Conservation (phyloP, 2,329 filamentous ascomycete genomes). For the Phoma sp. region DNA sequence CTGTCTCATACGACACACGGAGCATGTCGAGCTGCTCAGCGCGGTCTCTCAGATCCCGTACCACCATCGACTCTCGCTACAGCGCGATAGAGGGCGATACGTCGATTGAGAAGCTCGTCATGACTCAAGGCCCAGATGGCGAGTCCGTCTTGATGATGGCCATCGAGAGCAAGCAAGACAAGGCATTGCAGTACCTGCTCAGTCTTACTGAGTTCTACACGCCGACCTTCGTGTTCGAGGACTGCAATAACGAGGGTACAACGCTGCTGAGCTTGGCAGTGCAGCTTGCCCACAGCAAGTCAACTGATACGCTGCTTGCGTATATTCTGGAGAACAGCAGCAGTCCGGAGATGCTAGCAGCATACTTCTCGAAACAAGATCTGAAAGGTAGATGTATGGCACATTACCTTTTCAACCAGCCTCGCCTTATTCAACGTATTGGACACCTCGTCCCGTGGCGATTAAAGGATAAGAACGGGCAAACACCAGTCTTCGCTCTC, state of each 20-base stretch:
- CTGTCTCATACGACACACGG: conserved; percentile 86
- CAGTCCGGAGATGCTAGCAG: conserved; percentile 63
- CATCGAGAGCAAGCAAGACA: conserved; percentile 67
- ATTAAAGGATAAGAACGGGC: conserved; percentile 92
- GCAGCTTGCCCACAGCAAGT: conserved; percentile 77
- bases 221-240: conserved; percentile 73
- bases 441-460: conserved; percentile 85
- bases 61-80: conserved; percentile 69
- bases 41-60: conserved; percentile 80
- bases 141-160: conserved; percentile 77
- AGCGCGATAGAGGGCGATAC: conserved; percentile 85
- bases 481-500: conserved; percentile 95
- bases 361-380: conserved; percentile 80
- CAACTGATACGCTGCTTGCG: conserved; percentile 78
- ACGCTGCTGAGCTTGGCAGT: conserved; percentile 90
- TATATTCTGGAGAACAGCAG: conserved; percentile 67
- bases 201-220: conserved; percentile 80
- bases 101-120: conserved; percentile 78
- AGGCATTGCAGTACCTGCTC: conserved; percentile 80
- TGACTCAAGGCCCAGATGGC: conserved; percentile 73
- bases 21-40: conserved; percentile 89
- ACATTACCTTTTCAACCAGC: conserved; percentile 96
- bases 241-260: conserved; percentile 88
- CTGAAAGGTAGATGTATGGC: conserved; percentile 85
- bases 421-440: conserved; percentile 77